Evolutionary conservation across 805 yeast genomes (phyloP), one percentile per base, ranked within the genome.

Genomic region (Nematodospora valgi): DNA sequence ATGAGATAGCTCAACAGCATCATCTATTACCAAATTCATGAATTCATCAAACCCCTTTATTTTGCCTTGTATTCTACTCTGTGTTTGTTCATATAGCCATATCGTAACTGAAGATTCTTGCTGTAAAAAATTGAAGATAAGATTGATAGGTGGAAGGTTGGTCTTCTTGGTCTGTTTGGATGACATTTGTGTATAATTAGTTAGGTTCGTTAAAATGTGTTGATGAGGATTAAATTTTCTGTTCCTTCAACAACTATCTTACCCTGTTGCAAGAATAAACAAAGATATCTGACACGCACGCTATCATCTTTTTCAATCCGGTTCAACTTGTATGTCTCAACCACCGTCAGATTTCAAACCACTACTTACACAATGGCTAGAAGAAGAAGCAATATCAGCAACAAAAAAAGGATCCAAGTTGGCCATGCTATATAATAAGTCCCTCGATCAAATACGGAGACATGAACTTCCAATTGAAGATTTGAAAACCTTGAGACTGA

Each of bases 21-120:
- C 80, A 38, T 76, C 81, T 10, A 76, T 44, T 14, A 76, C 80
- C 8, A 76, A 62, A 54, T 93, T 93, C 98, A 93, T 94, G 52
- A 89, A 91, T 64, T 94, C 98, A 59, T 93, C 99, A 59, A 94
- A 91, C 1, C 99, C 99, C 41, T 82, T 70, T 20, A 93, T 80
- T 41, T 72, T 76, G 1, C 98, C 98, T 47, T 83, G 85, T 20
- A 91, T 75, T 45, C 94, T 70, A 45, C 72, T 70, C 14, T 78
- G 79, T 0, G 80, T 74, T 58, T 93, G 96, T 51, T 93, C 98
- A 46, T 73, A 88, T 8, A 93, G 67, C 97, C 97, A 91, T 23
- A 93, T 77, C 6, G 82, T 76, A 22, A 93, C 97, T 13, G 68
- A 63, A 1, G 84, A 66, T 48, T 86, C 91, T 48, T 84, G 84